Evolutionary conservation across 345 rosid genomes (phyloP), one percentile per base, ranked within the genome.

Genomic region (Abelmoschus esculentus): DNA sequence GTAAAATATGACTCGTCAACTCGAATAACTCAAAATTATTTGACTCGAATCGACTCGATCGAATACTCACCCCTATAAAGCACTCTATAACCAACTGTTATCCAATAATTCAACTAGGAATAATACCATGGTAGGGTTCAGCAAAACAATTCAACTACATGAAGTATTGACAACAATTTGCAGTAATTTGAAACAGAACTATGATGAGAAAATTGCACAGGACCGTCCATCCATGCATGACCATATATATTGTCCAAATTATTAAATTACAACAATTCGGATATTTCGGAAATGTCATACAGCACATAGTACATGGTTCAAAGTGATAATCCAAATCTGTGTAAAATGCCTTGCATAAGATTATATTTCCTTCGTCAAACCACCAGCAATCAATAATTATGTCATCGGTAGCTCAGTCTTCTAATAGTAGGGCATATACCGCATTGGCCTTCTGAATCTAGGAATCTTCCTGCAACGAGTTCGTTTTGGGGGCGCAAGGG

Each of bases 341-440:
- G 15, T 38, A 28, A 17, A 18, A 26, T 10, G 31, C 11, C 19
- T 54, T 32, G 44, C 17, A 40, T 36, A 0, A 7, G 9, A 46
- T 26, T 26, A 65, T 26, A 46, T 19, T 46, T 50, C 13, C 36
- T 3, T 56, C 47, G 28, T 67, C 53, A 8, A 76, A 52, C 38
- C 53, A 31, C 42, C 64, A 15, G 44, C 26, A 50, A 28, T 5
- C 6, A 3, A 4, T 44, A 58, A 19, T 55, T 18, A 44, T 4
- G 40, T 11, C 36, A 3, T 70, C 12, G 1, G 7, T 42, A 63
- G 66, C 74, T 36, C 56, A 22, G 28, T 76, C 65, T 58, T 72
- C 86, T 86, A 89, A 79, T 88, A 89, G 73, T 89, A 89, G 42
- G 99, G 99, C 91, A 88, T 89, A 83, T 91, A 91, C 66, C 99